A percentile compares a stretch with the other conserved stretches of the same genome.
These are phyloP conservation scores for Eimeria nieschulzi DNA, from an alignment of 169 alveolate species.

Conservation along the genomic window DNA sequence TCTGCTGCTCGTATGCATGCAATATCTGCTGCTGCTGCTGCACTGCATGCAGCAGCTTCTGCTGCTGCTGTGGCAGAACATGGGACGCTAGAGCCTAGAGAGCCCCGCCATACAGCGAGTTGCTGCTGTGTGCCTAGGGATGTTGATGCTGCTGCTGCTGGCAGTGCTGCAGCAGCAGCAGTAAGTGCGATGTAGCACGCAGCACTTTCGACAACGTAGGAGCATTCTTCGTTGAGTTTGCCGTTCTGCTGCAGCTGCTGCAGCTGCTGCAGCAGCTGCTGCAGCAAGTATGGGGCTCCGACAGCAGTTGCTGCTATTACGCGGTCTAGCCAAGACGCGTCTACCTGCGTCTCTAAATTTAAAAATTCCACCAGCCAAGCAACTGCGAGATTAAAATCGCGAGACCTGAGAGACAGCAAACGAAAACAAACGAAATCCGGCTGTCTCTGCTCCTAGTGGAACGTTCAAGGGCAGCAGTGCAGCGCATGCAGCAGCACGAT, in stretches of 20 bases:
- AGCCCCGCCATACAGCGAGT: no score
- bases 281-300: conserved; percentile 15
- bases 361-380: conserved; percentile 8
- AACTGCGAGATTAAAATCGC: neutral
- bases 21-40: conserved; percentile 21
- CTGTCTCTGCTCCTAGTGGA: no score
- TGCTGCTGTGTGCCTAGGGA: no score
- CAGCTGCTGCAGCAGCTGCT: conserved; percentile 31
- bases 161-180: conserved; percentile 13
- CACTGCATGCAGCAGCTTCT: neutral
- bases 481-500: neutral
- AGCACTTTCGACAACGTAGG: neutral
- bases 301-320: conserved; percentile 21
- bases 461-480: neutral
- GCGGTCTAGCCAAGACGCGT: neutral
- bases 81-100: no score
- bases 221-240: neutral
- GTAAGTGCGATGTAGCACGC: neutral
- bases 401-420: conserved; percentile 3
- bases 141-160: no score
- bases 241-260: neutral
- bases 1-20: neutral
- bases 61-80: conserved; percentile 18
- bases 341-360: neutral
- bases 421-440: neutral